These are phyloP conservation scores for Podaxis sp. DNA, from an alignment of 768 basidiomycete genomes.

Conservation along the genomic window DNA sequence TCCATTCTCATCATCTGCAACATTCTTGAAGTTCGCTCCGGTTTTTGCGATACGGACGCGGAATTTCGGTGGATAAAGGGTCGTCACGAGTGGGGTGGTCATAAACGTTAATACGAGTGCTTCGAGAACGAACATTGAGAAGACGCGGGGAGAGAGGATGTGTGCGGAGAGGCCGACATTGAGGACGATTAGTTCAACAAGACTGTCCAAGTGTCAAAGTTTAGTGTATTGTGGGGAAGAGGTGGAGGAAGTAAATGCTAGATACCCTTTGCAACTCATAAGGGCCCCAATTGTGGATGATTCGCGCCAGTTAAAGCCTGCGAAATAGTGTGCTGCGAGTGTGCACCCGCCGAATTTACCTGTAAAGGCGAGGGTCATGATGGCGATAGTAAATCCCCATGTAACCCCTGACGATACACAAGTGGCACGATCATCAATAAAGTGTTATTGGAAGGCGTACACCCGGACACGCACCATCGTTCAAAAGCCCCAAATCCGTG, in stretches of 20 bases:
- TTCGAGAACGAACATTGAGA: conserved; percentile 94
- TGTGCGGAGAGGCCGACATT: conserved; percentile 87
- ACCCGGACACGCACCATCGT: conserved; percentile 53
- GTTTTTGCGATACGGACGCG: conserved; percentile 48
- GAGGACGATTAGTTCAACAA: conserved; percentile 93
- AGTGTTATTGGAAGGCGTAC: not conserved
- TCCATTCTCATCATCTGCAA: conserved; percentile 37
- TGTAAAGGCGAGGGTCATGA: conserved; percentile 72
- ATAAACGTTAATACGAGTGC: conserved; percentile 81
- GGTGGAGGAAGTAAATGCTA: conserved; percentile 32
- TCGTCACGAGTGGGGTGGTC: conserved; percentile 74
- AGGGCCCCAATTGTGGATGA: conserved; percentile 81
- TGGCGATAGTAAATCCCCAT: conserved; percentile 87
- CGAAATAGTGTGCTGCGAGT: conserved; percentile 60
- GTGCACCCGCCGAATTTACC: conserved; percentile 92
- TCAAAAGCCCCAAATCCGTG: conserved; percentile 82
- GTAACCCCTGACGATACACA: conserved; percentile 51
- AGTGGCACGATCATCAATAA: too few relatives aligned
- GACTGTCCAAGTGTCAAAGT: conserved; percentile 33
- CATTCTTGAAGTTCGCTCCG: conserved; percentile 48
- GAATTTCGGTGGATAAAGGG: conserved; percentile 64
- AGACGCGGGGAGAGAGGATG: conserved; percentile 75
- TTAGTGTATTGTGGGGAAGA: not conserved
- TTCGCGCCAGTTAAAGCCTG: conserved; percentile 82
- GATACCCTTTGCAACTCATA: conserved; percentile 93